A percentile compares a stretch with the other conserved stretches of the same genome.
These are phyloP conservation scores for Tulasnella sp. DNA, from an alignment of 768 basidiomycete genomes.

Conservation along the genomic window DNA sequence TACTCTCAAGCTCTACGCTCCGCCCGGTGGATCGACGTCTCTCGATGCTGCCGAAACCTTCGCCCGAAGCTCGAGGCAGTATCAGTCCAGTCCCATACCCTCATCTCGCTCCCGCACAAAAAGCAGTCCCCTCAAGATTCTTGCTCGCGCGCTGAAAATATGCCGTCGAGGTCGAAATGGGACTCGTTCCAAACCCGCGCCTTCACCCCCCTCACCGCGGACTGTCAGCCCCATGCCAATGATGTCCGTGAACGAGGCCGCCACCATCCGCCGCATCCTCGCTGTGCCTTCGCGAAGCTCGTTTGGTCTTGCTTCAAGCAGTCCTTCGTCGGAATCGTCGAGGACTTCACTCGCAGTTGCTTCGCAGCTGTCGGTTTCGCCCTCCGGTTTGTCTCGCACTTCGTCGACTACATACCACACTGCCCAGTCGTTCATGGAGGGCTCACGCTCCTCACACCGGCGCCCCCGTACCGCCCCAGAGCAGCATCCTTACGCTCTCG, in stretches of 20 bases:
- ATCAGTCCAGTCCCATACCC: not conserved
- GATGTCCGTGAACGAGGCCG: not conserved
- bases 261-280: not conserved
- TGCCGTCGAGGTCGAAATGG: not conserved
- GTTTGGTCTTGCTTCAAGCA: not conserved
- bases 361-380: not conserved
- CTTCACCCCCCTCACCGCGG: not conserved
- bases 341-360: not conserved
- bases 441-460: not conserved
- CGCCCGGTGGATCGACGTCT: not conserved
- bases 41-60: not conserved
- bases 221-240: not conserved
- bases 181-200: not conserved
- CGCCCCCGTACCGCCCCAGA: not conserved
- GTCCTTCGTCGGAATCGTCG: not conserved
- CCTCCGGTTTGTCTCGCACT: not conserved
- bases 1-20: not conserved
- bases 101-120: not conserved
- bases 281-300: not conserved
- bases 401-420: not conserved
- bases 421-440: not conserved
- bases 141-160: not conserved
- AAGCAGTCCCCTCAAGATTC: not conserved
- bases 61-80: not conserved
- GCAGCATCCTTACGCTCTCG: not conserved